Evolutionary conservation across 495 filamentous ascomycete species (phyloP), one percentile per base, ranked within the genome.

Genomic region (Penicillium daleae): DNA sequence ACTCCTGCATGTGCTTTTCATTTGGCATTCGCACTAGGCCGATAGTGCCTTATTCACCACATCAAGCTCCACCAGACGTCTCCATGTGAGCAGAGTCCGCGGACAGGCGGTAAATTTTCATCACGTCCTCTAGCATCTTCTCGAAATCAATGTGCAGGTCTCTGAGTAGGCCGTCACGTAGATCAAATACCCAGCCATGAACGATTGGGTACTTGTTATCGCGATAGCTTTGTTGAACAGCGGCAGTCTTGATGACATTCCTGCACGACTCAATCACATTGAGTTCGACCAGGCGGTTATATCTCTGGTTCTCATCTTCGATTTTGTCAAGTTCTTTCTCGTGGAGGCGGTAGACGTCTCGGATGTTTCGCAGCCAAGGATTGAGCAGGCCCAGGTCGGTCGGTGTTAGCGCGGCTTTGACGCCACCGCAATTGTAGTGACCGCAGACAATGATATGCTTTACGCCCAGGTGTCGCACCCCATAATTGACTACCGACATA

Each of bases 401-500:
- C 54, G 90, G 84, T 2, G 78, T 78, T 24, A 95, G 76, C 0
- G 91, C 84, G 0, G 87, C 92, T 0, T 78, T 80, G 3, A 89
- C 90, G 1, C 92, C 92, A 4, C 92, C 92, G 78, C 92, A 96
- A 50, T 77, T 78, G 27, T 89, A 87, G 78, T 96, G 92, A 0
- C 92, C 92, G 78, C 90, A 92, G 12, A 96, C 82, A 56, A 96
- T 85, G 59, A 96, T 84, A 72, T 92, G 89, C 77, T 90, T 83
- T 67, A 95, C 91, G 53, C 87, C 85, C 10, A 96, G 81, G 69
- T 87, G 78, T 4, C 65, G 73, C 39, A 95, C 91, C 37, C 91
- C 89, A 73, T 90, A 96, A 69, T 92, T 87, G 80, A 96, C 87
- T 24, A 94, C 92, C 62, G 85, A 82, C 42, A 83, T 81, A 51